Evolutionary conservation across 768 basidiomycete genomes (phyloP).

Genomic region (Tricholoma flavovirens): DNA sequence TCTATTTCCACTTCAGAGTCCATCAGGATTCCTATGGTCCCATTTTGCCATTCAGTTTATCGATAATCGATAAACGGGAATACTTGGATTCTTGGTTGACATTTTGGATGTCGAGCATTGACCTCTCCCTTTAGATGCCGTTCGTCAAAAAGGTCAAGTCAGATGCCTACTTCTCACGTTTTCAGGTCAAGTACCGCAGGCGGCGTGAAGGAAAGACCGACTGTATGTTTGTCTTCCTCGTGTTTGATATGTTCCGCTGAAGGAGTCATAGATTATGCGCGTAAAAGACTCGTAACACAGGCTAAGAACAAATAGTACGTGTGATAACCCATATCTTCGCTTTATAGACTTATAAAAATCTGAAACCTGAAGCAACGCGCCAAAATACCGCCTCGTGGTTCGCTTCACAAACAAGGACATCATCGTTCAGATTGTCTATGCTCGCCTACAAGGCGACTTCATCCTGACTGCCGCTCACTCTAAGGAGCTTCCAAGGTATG

Average conservation of each 20-base stretch:
- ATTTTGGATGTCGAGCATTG: slow-evolving; percentile 27
- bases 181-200: slow-evolving; percentile 98
- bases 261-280: slow-evolving; percentile 78
- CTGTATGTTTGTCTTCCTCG: slow-evolving; percentile 46
- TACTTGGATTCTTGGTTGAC: slow-evolving; percentile 24
- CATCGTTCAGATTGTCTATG: slow-evolving; percentile 93
- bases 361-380: slow-evolving; percentile 57
- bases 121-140: slow-evolving; percentile 55
- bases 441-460: slow-evolving; percentile 96
- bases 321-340: neutral
- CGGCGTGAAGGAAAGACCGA: slow-evolving; percentile 99
- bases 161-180: slow-evolving; percentile 95
- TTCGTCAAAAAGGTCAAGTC: slow-evolving; percentile 98
- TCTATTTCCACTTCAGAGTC: neutral
- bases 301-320: slow-evolving; percentile 98
- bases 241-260: slow-evolving; percentile 8
- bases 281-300: slow-evolving; percentile 94
- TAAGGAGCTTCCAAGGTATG: slow-evolving; percentile 89
- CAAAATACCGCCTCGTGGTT: slow-evolving; percentile 97
- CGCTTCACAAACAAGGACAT: slow-evolving; percentile 98
- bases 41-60: neutral
- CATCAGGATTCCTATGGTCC: neutral
- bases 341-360: neutral
- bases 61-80: neutral
- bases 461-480: slow-evolving; percentile 86